Evolutionary conservation across 2,329 filamentous ascomycete species (phyloP).

Genomic region (Colletotrichum sojae): DNA sequence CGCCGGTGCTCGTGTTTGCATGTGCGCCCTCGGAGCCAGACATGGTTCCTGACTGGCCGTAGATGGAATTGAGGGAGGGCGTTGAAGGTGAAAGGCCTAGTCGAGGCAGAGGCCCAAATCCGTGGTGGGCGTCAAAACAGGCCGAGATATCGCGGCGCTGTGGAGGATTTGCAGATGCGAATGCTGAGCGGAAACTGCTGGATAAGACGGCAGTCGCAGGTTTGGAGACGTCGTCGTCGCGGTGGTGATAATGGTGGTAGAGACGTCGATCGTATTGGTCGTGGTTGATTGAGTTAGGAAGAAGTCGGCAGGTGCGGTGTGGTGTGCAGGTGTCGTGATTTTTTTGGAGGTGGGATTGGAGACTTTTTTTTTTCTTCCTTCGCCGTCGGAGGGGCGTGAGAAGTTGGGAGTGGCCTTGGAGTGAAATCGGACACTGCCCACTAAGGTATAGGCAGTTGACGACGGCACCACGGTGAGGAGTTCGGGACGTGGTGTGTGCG

Average conservation of each 20-base stretch:
- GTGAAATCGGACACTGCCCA: constrained; percentile 23
- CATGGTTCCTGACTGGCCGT: constrained; percentile 54
- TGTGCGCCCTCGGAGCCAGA: constrained; percentile 62
- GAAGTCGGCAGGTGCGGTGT: constrained; percentile 26
- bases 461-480: constrained; percentile 19
- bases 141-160: constrained; percentile 32
- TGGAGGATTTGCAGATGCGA: constrained; percentile 22
- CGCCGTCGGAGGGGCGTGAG: constrained; percentile 23
- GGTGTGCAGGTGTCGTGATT: constrained; percentile 34
- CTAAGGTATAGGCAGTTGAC: not conserved
- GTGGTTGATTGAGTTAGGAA: constrained; percentile 18
- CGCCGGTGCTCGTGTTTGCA: constrained; percentile 57
- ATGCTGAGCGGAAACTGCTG: constrained; percentile 12
- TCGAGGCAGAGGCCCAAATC: constrained; percentile 39
- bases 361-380: constrained; percentile 33
- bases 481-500: constrained; percentile 17
- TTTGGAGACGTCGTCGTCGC: constrained; percentile 6
- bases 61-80: constrained; percentile 13
- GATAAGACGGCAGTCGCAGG: constrained; percentile 3
- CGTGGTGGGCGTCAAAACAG: constrained; percentile 38
- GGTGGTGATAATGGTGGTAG: constrained; percentile 18
- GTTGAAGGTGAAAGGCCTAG: constrained; percentile 33
- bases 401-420: constrained; percentile 35
- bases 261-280: not conserved
- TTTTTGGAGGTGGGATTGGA: constrained; percentile 40